Percentiles rank a stretch among this genome's conserved stretches.
Conservation (phyloP, 108 stramenopile genomes). For the Aurantiochytrium sp. region DNA sequence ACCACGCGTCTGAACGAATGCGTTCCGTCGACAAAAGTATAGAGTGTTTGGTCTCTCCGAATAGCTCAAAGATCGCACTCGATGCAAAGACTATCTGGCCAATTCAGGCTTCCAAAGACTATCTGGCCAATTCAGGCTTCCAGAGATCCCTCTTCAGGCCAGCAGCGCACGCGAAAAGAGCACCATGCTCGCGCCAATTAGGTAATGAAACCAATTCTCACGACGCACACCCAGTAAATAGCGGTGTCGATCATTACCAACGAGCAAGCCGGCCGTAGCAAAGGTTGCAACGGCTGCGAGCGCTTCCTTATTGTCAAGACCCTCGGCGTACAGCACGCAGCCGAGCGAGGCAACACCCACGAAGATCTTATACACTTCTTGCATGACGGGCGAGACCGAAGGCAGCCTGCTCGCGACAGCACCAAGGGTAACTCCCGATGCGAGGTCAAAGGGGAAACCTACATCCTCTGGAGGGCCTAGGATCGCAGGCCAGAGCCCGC, state of each 20-base stretch:
- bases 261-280: not conserved
- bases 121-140: too few species aligned
- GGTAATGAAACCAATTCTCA: not conserved
- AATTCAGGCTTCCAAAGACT: too few species aligned
- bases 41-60: too few species aligned
- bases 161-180: not conserved
- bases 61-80: too few species aligned
- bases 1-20: too few species aligned
- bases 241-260: not conserved
- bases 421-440: not conserved
- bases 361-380: not conserved
- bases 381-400: not conserved
- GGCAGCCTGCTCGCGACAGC: not conserved
- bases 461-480: not conserved
- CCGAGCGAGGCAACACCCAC: not conserved
- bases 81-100: too few species aligned
- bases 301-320: not conserved
- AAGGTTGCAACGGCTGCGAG: not conserved
- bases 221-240: not conserved
- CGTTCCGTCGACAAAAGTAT: too few species aligned
- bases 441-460: not conserved
- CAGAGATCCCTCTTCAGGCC: not conserved
- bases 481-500: not conserved
- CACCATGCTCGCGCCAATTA: not conserved
- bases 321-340: not conserved